phyloP scores from a whole-genome alignment of 176 grass and related monocot species.

The Thalia dealbata region DNA sequence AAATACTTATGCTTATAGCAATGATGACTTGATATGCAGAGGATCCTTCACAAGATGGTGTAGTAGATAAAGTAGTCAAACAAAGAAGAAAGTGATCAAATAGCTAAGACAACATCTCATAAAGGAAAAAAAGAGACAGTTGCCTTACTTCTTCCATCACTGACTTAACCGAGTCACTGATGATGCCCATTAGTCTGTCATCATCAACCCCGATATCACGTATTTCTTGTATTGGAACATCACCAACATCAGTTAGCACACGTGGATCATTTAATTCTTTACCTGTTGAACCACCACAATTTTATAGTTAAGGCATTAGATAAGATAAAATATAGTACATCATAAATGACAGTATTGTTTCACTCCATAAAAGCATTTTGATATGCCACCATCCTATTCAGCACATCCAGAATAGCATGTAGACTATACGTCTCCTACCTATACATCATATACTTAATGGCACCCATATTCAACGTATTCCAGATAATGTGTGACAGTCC shows the following conservation, averaged over 20 bases:
- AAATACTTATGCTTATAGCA: not conserved
- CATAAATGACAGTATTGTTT: not conserved
- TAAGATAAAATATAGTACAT: not conserved
- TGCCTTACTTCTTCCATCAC: constrained; percentile 82
- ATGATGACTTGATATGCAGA: not conserved
- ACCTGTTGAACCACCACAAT: constrained; percentile 30
- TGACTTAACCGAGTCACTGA: constrained; percentile 86
- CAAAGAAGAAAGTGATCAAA: not conserved
- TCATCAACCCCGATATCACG: constrained; percentile 86
- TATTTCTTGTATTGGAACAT: constrained; percentile 94
- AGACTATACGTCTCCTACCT: too few species aligned
- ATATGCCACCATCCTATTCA: not conserved
- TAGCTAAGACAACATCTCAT: not conserved
- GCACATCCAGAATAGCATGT: too few species aligned
- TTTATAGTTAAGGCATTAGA: not conserved
- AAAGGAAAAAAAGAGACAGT: not conserved
- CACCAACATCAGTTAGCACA: constrained; percentile 93
- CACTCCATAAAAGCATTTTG: too few species aligned
- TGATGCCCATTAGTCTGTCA: constrained; percentile 75
- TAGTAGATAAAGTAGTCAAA: not conserved
- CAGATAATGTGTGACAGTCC: too few species aligned
- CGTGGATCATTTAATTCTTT: constrained; percentile 92
- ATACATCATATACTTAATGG: too few species aligned
- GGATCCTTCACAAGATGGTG: not conserved
- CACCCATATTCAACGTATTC: too few species aligned